Percentiles rank a stretch among this genome's conserved stretches.
Conservation (phyloP, 129 eudicot species). For the Heracleum sosnowskyi region DNA sequence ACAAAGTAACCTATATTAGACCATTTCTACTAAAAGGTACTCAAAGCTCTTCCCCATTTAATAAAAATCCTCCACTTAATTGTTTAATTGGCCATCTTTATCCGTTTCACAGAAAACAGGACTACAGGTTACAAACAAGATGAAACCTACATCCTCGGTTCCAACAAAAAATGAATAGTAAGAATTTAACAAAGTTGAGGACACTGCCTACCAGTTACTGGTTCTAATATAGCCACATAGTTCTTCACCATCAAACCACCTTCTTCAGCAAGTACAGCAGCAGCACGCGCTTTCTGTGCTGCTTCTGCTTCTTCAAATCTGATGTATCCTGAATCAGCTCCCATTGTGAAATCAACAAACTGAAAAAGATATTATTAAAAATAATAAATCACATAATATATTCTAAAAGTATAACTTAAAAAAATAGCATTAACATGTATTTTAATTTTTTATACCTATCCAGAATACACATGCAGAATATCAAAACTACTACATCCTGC, state of each 20-base stretch:
- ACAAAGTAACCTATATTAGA: background rate
- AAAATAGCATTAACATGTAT: background rate
- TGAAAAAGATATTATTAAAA: slow-evolving; percentile 8
- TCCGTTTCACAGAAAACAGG: background rate
- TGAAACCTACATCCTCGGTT: background rate
- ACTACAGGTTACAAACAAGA: background rate
- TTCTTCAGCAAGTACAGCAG: slow-evolving; percentile 79
- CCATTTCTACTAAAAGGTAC: background rate
- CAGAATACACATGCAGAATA: background rate
- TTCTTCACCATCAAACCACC: slow-evolving; percentile 88
- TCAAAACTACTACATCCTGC: background rate
- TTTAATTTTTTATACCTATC: background rate
- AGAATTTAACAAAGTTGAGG: background rate
- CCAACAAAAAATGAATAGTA: background rate
- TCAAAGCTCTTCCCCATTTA: background rate
- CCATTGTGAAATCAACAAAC: slow-evolving; percentile 81
- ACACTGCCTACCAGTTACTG: slow-evolving; percentile 65
- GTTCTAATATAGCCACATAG: slow-evolving; percentile 67
- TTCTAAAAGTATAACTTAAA: background rate
- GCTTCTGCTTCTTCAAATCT: slow-evolving; percentile 78
- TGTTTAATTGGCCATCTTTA: background rate
- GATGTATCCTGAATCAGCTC: slow-evolving; percentile 74
- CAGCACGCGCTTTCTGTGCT: slow-evolving; percentile 92
- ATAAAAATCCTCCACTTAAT: background rate
- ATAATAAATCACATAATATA: background rate